A percentile compares a stretch with the other conserved stretches of the same genome.
Evolutionary conservation across 1,139 yeast genomes (phyloP).

Genomic region (Kurtzmaniella natalensis): DNA sequence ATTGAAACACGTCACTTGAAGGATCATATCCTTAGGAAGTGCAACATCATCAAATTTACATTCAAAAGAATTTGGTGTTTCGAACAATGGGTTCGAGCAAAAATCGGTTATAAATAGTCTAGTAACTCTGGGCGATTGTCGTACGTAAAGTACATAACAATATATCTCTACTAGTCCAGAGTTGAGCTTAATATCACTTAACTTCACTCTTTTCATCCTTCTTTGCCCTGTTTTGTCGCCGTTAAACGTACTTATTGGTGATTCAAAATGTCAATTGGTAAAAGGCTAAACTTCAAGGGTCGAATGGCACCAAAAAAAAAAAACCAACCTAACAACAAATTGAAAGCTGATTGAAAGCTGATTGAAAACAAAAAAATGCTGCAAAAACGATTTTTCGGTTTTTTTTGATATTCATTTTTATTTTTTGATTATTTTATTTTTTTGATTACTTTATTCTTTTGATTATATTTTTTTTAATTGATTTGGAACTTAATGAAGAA

Average conservation of each 20-base stretch:
- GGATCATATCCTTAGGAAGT: constrained; percentile 9
- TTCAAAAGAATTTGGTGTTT: constrained; percentile 1
- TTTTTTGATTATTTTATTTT: too few species aligned
- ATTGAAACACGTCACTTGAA: constrained; percentile 11
- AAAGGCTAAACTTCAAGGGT: neutral
- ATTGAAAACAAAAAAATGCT: too few species aligned
- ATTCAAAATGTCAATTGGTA: too few species aligned
- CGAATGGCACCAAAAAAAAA: neutral
- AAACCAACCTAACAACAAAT: neutral
- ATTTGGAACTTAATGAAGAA: too few species aligned
- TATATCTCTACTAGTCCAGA: constrained; percentile 1
- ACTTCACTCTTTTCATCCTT: neutral
- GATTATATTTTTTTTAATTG: too few species aligned
- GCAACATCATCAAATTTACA: constrained; percentile 1
- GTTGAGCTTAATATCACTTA: neutral
- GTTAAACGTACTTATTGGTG: neutral
- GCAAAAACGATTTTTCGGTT: too few species aligned
- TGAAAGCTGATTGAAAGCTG: too few species aligned
- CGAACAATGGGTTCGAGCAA: constrained; percentile 12
- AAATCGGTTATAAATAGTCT: constrained; percentile 19
- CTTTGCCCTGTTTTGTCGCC: neutral
- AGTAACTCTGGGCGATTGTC: neutral
- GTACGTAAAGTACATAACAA: constrained; percentile 4
- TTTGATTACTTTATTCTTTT: too few species aligned
- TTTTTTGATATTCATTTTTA: too few species aligned